Percentiles rank a stretch among this genome's conserved stretches.
Evolutionary conservation across 257 asterid genomes (phyloP).

Genomic region (Thymus mandschuricus): DNA sequence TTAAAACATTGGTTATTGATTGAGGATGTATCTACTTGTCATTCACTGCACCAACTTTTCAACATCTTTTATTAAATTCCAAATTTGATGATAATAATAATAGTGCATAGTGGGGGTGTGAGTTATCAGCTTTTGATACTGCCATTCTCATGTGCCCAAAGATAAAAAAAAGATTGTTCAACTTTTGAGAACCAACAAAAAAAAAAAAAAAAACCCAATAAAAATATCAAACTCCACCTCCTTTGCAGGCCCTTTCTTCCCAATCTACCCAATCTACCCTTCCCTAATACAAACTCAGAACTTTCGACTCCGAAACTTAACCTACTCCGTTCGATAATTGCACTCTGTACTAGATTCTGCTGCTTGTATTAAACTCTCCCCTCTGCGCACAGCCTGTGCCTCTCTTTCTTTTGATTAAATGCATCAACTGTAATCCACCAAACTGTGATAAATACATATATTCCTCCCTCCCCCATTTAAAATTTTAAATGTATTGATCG

Average conservation of each 20-base stretch:
- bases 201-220: constrained; percentile 1
- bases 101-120: constrained; percentile 2
- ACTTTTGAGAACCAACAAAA: constrained; percentile 28
- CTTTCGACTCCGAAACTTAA: too few species aligned
- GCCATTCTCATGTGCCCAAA: constrained; percentile 36
- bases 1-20: neutral
- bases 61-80: neutral
- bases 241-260: neutral
- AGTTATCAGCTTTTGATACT: constrained; percentile 30
- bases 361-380: constrained; percentile 22
- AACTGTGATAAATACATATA: neutral
- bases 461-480: neutral
- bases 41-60: constrained; percentile 1
- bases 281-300: too few species aligned
- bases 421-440: constrained; percentile 24
- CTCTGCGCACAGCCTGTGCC: constrained; percentile 10
- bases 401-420: constrained; percentile 8
- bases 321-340: constrained; percentile 1
- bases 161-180: constrained; percentile 26
- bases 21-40: neutral
- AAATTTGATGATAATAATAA: neutral
- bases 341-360: constrained; percentile 24
- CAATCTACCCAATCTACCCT: constrained; percentile 25
- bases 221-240: neutral
- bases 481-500: too few species aligned